phyloP scores from a whole-genome alignment of 2,329 filamentous ascomycete genomes.

The Emmonsia crescens region DNA sequence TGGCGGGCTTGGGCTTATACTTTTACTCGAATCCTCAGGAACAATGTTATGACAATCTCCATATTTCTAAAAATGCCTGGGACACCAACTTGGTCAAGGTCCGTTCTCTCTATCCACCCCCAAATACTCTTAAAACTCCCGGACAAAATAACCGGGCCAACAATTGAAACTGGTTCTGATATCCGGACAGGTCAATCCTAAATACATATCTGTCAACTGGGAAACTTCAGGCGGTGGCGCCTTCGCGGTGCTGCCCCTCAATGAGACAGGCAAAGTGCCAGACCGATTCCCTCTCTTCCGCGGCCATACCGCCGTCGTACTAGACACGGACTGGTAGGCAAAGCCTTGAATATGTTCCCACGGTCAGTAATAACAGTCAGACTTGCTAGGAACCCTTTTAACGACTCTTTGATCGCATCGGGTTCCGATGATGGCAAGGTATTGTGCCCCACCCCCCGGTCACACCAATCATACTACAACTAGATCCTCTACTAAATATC shows the following conservation, averaged over 20 bases:
- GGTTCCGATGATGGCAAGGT: constrained; percentile 91
- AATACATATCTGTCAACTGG: constrained; percentile 97
- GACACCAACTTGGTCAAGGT: constrained; percentile 98
- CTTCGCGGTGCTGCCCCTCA: constrained; percentile 87
- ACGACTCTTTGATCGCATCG: constrained; percentile 84
- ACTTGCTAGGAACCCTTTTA: constrained; percentile 72
- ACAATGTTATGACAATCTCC: constrained; percentile 96
- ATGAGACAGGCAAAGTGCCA: constrained; percentile 80
- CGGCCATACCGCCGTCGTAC: constrained; percentile 86
- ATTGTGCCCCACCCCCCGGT: constrained; percentile 5
- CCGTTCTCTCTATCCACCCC: constrained; percentile 26
- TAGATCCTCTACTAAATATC: constrained; percentile 5
- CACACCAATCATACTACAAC: background rate
- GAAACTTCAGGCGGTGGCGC: constrained; percentile 90
- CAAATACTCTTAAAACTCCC: no score
- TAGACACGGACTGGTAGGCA: constrained; percentile 89
- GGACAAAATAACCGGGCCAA: constrained; percentile 15
- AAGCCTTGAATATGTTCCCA: background rate
- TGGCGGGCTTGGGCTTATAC: background rate
- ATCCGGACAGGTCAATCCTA: constrained; percentile 66
- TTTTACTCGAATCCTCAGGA: constrained; percentile 42
- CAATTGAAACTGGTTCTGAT: background rate
- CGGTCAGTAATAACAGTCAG: constrained; percentile 10
- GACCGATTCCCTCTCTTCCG: constrained; percentile 91
- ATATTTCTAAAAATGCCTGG: constrained; percentile 97